Evolutionary conservation across 148 eudicot genomes (phyloP), one percentile per base, ranked within the genome.

Genomic region (Euryodendron excelsum): DNA sequence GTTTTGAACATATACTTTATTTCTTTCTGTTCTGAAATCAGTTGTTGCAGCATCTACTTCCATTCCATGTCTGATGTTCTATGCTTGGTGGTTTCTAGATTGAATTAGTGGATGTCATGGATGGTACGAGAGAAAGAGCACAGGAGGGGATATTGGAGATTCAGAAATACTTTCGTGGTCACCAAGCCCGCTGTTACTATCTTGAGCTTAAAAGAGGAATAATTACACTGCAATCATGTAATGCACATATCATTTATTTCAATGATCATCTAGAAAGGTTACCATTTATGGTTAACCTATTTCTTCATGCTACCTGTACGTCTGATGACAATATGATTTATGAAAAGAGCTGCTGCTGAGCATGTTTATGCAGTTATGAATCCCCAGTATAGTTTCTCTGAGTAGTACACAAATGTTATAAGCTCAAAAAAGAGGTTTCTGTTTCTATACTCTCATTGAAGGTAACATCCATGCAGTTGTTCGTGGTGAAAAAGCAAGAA

Each of bases 191-290:
- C 58, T 80, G 81, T 55, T 74, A 73, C 80, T 81, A 66, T 83
- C 72, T 71, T 78, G 80, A 88, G 79, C 84, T 84, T 36, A 84
- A 79, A 81, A 81, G 77, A 52, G 88, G 85, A 75, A 80, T 44
- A 53, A 76, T 80, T 61, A 52, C 82, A 74, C 81, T 86, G 72
- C 91, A 88, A 84, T 82, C 91, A 86, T 86, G 91, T 88, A 85
- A 83, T 81, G 41, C 59, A 63, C 62, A 13, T 58, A 50, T 39
- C 73, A 23, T 80, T 39, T 31, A 33, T 44, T 64, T 60, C 34
- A 48, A 37, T 30, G 45, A 21, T 41, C 18, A 33, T 73, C 9
- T 45, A 10, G 27, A 58, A 60, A 33, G 18, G 37, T 58, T 58
- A 13, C 63, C 10, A 27, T 37, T 37, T 7, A 59, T 25, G 18